A percentile compares a stretch with the other conserved stretches of the same genome.
phyloP scores from a whole-genome alignment of 495 filamentous ascomycete species.

The Parmelia sp. region DNA sequence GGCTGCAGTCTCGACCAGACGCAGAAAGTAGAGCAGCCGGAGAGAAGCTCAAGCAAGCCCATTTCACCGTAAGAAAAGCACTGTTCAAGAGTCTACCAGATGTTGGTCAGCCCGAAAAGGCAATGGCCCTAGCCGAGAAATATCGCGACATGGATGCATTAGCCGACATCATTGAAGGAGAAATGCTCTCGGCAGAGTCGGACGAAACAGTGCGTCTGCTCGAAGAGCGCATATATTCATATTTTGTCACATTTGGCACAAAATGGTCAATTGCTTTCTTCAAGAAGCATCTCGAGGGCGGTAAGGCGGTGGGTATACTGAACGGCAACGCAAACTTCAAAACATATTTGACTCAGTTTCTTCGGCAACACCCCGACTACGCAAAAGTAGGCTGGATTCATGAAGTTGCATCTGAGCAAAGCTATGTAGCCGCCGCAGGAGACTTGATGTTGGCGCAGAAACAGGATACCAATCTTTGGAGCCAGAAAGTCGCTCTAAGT shows the following conservation, averaged over 20 bases:
- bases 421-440: conserved; percentile 63
- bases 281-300: conserved; percentile 60
- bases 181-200: conserved; percentile 22
- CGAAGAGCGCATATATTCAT: conserved; percentile 46
- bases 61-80: conserved; percentile 48
- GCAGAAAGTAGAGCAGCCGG: conserved; percentile 41
- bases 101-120: conserved; percentile 61
- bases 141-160: conserved; percentile 64
- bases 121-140: conserved; percentile 65
- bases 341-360: conserved; percentile 62
- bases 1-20: conserved; percentile 48
- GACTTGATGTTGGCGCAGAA: conserved; percentile 58
- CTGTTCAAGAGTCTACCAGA: conserved; percentile 58
- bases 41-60: conserved; percentile 42
- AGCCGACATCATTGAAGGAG: conserved; percentile 50
- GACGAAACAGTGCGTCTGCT: conserved; percentile 24
- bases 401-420: conserved; percentile 65
- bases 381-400: conserved; percentile 91
- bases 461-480: conserved; percentile 73
- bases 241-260: conserved; percentile 67
- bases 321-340: conserved; percentile 56
- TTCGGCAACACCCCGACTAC: conserved; percentile 60
- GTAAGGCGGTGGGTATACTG: conserved; percentile 60
- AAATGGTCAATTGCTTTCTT: conserved; percentile 77
- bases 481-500: conserved; percentile 83